A percentile compares a stretch with the other conserved stretches of the same genome.
phyloP scores from a whole-genome alignment of 805 yeast genomes.

The Sugiyamaella qingdaonensis region DNA sequence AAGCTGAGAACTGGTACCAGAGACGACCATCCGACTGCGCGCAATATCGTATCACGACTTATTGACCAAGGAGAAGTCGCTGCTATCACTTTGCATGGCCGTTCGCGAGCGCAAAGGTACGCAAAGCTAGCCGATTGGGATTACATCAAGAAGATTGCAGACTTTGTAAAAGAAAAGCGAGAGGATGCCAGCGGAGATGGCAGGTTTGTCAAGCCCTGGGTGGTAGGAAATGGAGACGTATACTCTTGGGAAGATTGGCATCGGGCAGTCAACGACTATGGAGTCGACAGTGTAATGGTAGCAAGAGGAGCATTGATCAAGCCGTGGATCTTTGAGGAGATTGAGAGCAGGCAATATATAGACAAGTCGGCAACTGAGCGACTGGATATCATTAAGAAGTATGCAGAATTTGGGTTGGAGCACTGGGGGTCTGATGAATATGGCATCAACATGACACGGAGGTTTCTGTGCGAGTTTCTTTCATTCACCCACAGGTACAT shows the following conservation, averaged over 20 bases:
- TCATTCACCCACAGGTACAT: slow-evolving; percentile 92
- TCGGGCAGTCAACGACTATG: slow-evolving; percentile 56
- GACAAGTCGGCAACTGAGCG: slow-evolving; percentile 92
- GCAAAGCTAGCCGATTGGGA: slow-evolving; percentile 91
- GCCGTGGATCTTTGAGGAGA: slow-evolving; percentile 98
- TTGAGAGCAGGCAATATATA: slow-evolving; percentile 80
- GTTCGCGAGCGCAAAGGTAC: slow-evolving; percentile 94
- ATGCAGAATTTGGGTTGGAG: slow-evolving; percentile 75
- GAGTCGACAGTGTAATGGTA: slow-evolving; percentile 91
- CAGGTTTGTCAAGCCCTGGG: slow-evolving; percentile 53
- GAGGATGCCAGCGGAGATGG: slow-evolving; percentile 35
- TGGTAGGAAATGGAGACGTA: slow-evolving; percentile 94
- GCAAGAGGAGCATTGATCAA: slow-evolving; percentile 97
- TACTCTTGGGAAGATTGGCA: slow-evolving; percentile 87
- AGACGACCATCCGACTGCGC: slow-evolving; percentile 87
- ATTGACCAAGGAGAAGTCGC: slow-evolving; percentile 78
- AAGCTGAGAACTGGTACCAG: slow-evolving; percentile 89
- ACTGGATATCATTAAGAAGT: slow-evolving; percentile 65
- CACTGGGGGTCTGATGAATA: slow-evolving; percentile 99
- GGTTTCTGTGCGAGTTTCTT: slow-evolving; percentile 90
- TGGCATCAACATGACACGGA: slow-evolving; percentile 82
- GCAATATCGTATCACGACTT: slow-evolving; percentile 62
- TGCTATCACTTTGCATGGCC: slow-evolving; percentile 91
- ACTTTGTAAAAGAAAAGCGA: slow-evolving; percentile 53
- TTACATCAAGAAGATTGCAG: slow-evolving; percentile 72